phyloP scores from a whole-genome alignment of 116 monocot genomes.

The Iris pallida region DNA sequence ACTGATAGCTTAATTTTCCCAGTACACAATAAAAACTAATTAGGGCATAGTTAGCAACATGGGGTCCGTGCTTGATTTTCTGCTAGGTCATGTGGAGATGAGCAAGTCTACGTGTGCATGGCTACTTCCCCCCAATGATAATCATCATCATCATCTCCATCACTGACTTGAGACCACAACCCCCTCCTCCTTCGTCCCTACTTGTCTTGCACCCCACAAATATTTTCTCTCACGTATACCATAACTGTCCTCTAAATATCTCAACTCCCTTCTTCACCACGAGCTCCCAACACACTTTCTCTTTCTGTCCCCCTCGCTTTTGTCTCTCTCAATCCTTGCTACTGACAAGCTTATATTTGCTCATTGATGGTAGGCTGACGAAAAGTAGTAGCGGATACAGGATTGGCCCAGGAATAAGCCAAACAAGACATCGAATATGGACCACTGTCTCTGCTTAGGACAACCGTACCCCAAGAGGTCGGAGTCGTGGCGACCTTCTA shows the following conservation, averaged over 20 bases:
- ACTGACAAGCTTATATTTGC: background rate
- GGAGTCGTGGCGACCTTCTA: too few relatives aligned
- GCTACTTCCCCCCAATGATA: background rate
- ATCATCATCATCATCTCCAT: background rate
- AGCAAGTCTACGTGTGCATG: slow-evolving; percentile 7
- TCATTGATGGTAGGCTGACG: background rate
- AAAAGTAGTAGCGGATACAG: too few relatives aligned
- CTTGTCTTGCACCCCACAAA: background rate
- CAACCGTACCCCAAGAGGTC: too few relatives aligned
- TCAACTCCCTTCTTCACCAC: slow-evolving; percentile 4
- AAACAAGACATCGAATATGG: too few relatives aligned
- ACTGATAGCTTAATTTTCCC: too few relatives aligned
- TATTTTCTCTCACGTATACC: background rate
- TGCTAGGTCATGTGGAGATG: background rate
- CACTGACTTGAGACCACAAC: too few relatives aligned
- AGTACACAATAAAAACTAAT: too few relatives aligned
- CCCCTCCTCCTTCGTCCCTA: background rate
- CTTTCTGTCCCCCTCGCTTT: background rate
- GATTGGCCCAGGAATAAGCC: too few relatives aligned
- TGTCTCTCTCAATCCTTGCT: background rate
- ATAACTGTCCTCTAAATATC: background rate
- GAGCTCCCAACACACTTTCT: background rate
- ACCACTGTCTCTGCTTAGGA: too few relatives aligned
- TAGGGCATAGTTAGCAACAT: too few relatives aligned
- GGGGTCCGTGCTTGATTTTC: too few relatives aligned